These are phyloP conservation scores for Cladophialophora carrionii DNA, from an alignment of 2,329 filamentous ascomycete species.

Conservation along the genomic window DNA sequence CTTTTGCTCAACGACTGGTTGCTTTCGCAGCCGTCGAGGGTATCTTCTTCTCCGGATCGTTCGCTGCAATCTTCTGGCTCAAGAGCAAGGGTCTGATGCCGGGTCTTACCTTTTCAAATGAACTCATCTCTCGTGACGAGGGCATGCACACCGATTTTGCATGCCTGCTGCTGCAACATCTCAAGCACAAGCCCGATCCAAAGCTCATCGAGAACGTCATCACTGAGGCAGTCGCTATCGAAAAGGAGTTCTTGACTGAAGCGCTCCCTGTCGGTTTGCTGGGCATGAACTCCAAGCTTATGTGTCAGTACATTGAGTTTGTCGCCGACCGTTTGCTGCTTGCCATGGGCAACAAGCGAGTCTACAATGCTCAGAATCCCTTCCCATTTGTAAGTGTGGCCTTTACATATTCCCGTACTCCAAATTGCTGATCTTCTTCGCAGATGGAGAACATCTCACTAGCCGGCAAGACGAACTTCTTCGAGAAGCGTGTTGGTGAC, in stretches of 20 bases:
- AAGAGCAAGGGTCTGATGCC: slow-evolving; percentile 99
- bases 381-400: slow-evolving; percentile 74
- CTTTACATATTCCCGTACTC: background rate
- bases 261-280: slow-evolving; percentile 89
- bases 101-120: slow-evolving; percentile 97
- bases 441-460: slow-evolving; percentile 98
- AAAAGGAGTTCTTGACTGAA: slow-evolving; percentile 97
- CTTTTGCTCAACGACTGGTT: slow-evolving; percentile 91
- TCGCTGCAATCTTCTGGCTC: slow-evolving; percentile 99
- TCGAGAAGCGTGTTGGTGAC: slow-evolving; percentile 99
- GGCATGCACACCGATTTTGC: slow-evolving; percentile 99
- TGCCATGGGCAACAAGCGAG: slow-evolving; percentile 89
- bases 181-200: slow-evolving; percentile 86
- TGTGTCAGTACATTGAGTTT: slow-evolving; percentile 99
- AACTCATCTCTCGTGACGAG: slow-evolving; percentile 99
- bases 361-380: slow-evolving; percentile 90
- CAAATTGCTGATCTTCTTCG: slow-evolving; percentile 4
- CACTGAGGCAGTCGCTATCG: slow-evolving; percentile 87
- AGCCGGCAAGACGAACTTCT: slow-evolving; percentile 99
- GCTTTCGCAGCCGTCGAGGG: slow-evolving; percentile 98
- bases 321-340: slow-evolving; percentile 94
- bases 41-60: slow-evolving; percentile 99
- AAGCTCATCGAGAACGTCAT: slow-evolving; percentile 84
- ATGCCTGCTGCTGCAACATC: slow-evolving; percentile 94
- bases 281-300: slow-evolving; percentile 94